Evolutionary conservation across 169 alveolate species (phyloP).

Genomic region (Theileria luwenshuni): DNA sequence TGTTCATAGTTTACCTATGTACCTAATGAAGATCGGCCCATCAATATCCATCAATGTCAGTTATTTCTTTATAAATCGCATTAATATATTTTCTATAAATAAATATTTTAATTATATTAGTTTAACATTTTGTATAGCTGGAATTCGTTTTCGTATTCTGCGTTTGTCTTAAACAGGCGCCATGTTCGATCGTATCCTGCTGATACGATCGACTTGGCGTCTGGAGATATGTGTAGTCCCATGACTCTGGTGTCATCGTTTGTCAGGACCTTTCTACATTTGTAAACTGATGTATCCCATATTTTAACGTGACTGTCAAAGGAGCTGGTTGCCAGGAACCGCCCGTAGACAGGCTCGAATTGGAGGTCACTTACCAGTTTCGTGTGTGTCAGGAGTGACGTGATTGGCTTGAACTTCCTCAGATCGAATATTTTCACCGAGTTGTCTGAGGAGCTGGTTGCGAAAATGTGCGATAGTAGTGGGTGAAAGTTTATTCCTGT

Average conservation of each 20-base stretch:
- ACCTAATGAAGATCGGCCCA: not conserved
- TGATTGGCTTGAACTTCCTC: conserved; percentile 68
- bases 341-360: conserved; percentile 79
- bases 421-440: conserved; percentile 77
- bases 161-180: conserved; percentile 67
- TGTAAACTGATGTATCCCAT: conserved; percentile 77
- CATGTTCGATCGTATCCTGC: conserved; percentile 78
- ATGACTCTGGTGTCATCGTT: conserved; percentile 73
- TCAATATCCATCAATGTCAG: not conserved
- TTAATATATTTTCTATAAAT: too few relatives aligned
- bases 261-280: conserved; percentile 74
- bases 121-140: conserved; percentile 1
- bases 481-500: conserved; percentile 78
- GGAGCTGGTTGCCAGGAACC: conserved; percentile 76
- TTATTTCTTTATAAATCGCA: not conserved
- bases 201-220: conserved; percentile 70
- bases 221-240: conserved; percentile 73
- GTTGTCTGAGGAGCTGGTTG: conserved; percentile 75
- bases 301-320: conserved; percentile 76
- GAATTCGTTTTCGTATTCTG: conserved; percentile 34
- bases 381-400: conserved; percentile 73
- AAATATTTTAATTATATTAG: not conserved
- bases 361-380: conserved; percentile 75
- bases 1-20: not conserved
- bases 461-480: conserved; percentile 69